Conservation (phyloP, 2,329 filamentous ascomycete species). For the Xylariaceae sp. region DNA sequence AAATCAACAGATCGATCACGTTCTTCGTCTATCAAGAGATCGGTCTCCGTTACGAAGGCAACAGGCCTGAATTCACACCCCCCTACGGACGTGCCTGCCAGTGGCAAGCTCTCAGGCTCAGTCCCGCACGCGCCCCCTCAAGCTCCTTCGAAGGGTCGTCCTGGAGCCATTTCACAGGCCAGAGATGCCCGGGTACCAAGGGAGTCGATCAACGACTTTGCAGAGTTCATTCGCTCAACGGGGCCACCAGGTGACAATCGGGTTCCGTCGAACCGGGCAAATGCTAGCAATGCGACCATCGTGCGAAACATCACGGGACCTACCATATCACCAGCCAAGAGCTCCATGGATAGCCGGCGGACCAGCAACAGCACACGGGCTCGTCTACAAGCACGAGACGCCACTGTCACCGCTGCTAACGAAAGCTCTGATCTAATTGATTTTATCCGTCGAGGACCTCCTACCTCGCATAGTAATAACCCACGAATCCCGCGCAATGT, state of each 20-base stretch:
- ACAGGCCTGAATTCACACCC: constrained; percentile 35
- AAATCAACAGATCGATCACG: constrained; percentile 35
- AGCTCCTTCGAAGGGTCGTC: constrained; percentile 29
- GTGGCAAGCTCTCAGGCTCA: constrained; percentile 22
- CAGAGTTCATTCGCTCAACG: constrained; percentile 84
- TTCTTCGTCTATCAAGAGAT: constrained; percentile 38
- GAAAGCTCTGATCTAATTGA: constrained; percentile 87
- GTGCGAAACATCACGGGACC: constrained; percentile 30
- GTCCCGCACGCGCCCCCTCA: constrained; percentile 28
- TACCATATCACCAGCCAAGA: constrained; percentile 25
- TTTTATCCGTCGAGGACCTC: constrained; percentile 86
- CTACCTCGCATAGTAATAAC: constrained; percentile 50
- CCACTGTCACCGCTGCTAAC: constrained; percentile 56
- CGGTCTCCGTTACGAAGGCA: constrained; percentile 38
- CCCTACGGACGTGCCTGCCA: constrained; percentile 21
- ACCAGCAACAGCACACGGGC: constrained; percentile 39
- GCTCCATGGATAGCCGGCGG: constrained; percentile 36
- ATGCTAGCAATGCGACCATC: constrained; percentile 18
- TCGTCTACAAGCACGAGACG: constrained; percentile 68
- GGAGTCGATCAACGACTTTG: constrained; percentile 77
- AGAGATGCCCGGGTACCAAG: constrained; percentile 68
- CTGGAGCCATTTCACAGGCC: constrained; percentile 38
- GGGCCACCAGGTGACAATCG: constrained; percentile 54
- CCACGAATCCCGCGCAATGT: constrained; percentile 78
- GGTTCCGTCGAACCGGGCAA: constrained; percentile 15